phyloP scores from a whole-genome alignment of 2,329 filamentous ascomycete genomes.

The Aureobasidium sp. region DNA sequence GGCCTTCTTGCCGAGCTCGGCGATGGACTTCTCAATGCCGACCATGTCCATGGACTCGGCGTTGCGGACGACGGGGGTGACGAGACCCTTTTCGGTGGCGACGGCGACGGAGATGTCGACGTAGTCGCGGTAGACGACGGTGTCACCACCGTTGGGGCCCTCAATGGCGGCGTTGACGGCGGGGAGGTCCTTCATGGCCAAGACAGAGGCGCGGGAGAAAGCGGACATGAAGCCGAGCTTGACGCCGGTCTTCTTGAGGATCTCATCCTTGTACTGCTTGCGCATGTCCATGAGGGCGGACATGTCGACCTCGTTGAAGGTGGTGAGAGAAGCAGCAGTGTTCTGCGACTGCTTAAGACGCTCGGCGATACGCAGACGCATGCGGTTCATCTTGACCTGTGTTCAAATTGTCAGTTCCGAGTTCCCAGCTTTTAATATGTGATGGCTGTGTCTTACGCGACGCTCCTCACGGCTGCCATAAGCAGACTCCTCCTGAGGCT shows the following conservation, averaged over 20 bases:
- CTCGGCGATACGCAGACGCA: conserved; percentile 95
- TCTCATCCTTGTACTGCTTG: conserved; percentile 93
- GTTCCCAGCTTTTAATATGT: no score
- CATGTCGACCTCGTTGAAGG: conserved; percentile 99
- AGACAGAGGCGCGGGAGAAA: conserved; percentile 80
- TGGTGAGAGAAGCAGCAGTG: conserved; percentile 91
- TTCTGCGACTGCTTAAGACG: conserved; percentile 99
- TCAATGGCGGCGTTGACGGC: conserved; percentile 96
- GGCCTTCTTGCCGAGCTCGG: conserved; percentile 94
- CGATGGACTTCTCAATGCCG: conserved; percentile 82
- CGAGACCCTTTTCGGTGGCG: conserved; percentile 92
- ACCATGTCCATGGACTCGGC: conserved; percentile 82
- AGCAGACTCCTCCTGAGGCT: conserved; percentile 38
- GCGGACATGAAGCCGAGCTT: conserved; percentile 99
- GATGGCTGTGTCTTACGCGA: conserved; percentile 52
- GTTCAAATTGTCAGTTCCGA: conserved; percentile 16
- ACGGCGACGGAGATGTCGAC: conserved; percentile 97
- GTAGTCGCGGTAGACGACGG: conserved; percentile 96
- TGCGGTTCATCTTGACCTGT: conserved; percentile 99
- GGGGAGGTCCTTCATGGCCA: conserved; percentile 93
- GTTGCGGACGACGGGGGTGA: conserved; percentile 94
- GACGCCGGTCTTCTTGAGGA: conserved; percentile 90
- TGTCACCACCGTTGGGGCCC: conserved; percentile 88
- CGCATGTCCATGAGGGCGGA: conserved; percentile 94
- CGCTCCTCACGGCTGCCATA: conserved; percentile 78